Conservation (phyloP, 495 filamentous ascomycete species). For the Podospora conica region DNA sequence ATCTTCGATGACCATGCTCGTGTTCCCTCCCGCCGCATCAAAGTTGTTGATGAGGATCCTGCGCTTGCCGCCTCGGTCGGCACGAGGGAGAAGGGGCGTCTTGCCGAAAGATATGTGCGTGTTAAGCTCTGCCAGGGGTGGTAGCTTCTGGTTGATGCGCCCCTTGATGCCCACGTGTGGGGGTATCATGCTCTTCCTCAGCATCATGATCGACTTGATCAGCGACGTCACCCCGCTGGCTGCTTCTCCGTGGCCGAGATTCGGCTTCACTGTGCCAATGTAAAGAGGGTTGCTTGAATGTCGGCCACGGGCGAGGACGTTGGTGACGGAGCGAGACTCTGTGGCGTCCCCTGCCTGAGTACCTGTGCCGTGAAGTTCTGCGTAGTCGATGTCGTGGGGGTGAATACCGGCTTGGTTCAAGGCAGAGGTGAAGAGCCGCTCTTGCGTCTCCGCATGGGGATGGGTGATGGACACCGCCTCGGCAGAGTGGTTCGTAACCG, state of each 20-base stretch:
- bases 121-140: constrained; percentile 10
- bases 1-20: constrained; percentile 50
- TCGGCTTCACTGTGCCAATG: constrained; percentile 69
- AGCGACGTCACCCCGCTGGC: constrained; percentile 65
- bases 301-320: constrained; percentile 57
- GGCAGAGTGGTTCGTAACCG: constrained; percentile 51
- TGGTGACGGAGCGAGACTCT: constrained; percentile 58
- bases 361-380: constrained; percentile 73
- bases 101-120: constrained; percentile 6
- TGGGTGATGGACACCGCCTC: constrained; percentile 58
- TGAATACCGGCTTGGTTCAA: constrained; percentile 51
- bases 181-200: constrained; percentile 64
- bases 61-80: constrained; percentile 37
- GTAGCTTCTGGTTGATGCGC: constrained; percentile 38
- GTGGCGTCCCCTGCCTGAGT: constrained; percentile 63
- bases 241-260: constrained; percentile 72
- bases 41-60: constrained; percentile 51
- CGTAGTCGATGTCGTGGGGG: constrained; percentile 57
- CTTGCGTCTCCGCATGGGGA: constrained; percentile 55
- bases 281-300: constrained; percentile 54
- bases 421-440: constrained; percentile 52
- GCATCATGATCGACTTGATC: constrained; percentile 70
- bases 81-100: constrained; percentile 33
- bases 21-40: constrained; percentile 51
- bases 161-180: constrained; percentile 69